Conservation (phyloP, 2,329 filamentous ascomycete species). For the Pyrenophora seminiperda region DNA sequence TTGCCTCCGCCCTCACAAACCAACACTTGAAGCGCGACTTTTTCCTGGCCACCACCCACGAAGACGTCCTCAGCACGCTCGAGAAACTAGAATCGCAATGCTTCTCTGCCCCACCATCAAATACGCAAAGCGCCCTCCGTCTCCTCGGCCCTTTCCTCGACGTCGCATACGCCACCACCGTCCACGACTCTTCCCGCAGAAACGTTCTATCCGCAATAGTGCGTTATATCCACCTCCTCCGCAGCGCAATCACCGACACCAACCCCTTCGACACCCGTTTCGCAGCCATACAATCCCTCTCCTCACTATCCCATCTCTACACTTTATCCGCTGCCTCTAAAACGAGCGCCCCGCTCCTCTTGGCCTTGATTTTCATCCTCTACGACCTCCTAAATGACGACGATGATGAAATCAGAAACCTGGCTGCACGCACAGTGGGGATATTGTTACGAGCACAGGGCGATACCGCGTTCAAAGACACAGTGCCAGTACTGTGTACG, state of each 20-base stretch:
- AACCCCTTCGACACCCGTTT: constrained; percentile 67
- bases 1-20: constrained; percentile 28
- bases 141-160: constrained; percentile 43
- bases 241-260: constrained; percentile 39
- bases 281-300: constrained; percentile 63
- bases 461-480: constrained; percentile 29
- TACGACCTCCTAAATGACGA: constrained; percentile 69
- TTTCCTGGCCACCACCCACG: constrained; percentile 21
- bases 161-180: constrained; percentile 19
- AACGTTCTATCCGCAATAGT: constrained; percentile 16
- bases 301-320: constrained; percentile 47
- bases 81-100: constrained; percentile 36
- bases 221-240: constrained; percentile 39
- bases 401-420: constrained; percentile 82
- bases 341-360: constrained; percentile 18
- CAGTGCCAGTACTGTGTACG: constrained; percentile 58
- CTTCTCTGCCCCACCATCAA: constrained; percentile 35
- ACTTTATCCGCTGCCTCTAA: constrained; percentile 17
- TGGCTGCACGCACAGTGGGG: constrained; percentile 60
- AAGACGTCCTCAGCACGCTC: constrained; percentile 24
- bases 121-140: constrained; percentile 38
- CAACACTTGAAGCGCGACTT: constrained; percentile 13
- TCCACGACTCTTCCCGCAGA: not conserved
- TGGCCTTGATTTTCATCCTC: constrained; percentile 53
- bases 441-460: constrained; percentile 50